Base-by-base conservation (phyloP, 805 yeast genomes). In the Cyberlindnera mrakii region DNA sequence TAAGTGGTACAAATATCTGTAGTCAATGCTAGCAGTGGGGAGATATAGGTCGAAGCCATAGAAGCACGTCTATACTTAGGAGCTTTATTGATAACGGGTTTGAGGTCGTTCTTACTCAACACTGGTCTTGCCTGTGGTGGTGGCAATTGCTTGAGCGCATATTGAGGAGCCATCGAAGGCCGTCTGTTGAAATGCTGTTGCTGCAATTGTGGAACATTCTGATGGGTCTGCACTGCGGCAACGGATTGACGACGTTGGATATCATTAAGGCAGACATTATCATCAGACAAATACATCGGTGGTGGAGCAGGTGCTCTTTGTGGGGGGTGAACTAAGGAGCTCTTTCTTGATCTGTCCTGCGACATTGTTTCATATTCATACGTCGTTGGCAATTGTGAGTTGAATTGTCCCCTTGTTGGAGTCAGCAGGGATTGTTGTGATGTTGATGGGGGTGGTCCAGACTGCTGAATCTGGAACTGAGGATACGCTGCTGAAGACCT, bases 1-100 rank as follows among this genome's bases (percentile, higher is more conserved):
- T 85, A 93, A 0, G 96, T 83, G 17, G 89, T 78, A 2, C 91
- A 74, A 40, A 93, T 66, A 38, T 85, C 78, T 4, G 81, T 74
- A 0, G 96, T 85, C 45, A 91, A 67, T 0, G 96, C 96, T 44
- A 75, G 70, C 19, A 86, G 71, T 1, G 99, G 99, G 5, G 93
- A 83, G 4, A 85, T 77, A 44, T 77, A 81, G 15, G 72, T 67
- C 3, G 82, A 72, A 34, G 80, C 74, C 39, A 79, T 70, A 0
- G 87, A 78, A 9, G 87, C 83, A 44, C 93, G 67, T 49, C 93
- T 67, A 54, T 75, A 82, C 62, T 80, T 80, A 3, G 90, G 90
- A 39, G 72, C 75, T n/a, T 64, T 61, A 54, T 84, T 81, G 4
- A 73, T 46, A 13, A 67, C 63, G 0, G 95, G 95, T n/a, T 65